A percentile compares a stretch with the other conserved stretches of the same genome.
Conservation (phyloP, 805 yeast genomes). For the Candida morakotiae region DNA sequence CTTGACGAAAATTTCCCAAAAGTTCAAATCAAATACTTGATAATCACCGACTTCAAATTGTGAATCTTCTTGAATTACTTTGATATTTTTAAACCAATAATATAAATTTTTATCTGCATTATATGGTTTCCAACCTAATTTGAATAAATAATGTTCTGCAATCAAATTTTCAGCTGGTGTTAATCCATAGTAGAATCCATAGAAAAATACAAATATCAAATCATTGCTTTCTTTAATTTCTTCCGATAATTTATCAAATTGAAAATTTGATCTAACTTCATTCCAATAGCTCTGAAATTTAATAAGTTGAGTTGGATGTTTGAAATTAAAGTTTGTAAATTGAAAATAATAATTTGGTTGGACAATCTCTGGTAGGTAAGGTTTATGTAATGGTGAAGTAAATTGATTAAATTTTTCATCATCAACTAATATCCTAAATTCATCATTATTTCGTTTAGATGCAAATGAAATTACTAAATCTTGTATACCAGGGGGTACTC, state of each 20-base stretch:
- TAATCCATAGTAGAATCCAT: slow-evolving; percentile 39
- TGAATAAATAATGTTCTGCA: slow-evolving; percentile 36
- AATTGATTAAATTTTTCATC: slow-evolving; percentile 18
- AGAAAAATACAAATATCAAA: slow-evolving; percentile 35
- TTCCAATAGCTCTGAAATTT: slow-evolving; percentile 40
- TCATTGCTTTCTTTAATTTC: slow-evolving; percentile 30
- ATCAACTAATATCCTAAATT: slow-evolving; percentile 20
- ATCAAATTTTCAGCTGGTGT: slow-evolving; percentile 41
- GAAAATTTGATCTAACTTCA: slow-evolving; percentile 29
- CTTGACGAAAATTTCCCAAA: slow-evolving; percentile 40
- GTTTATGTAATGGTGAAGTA: slow-evolving; percentile 27
- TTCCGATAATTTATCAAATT: slow-evolving; percentile 27
- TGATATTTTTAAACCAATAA: slow-evolving; percentile 27
- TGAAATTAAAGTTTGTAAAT: slow-evolving; percentile 13
- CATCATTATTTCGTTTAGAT: slow-evolving; percentile 25
- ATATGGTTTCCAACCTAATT: slow-evolving; percentile 42
- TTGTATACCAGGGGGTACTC: slow-evolving; percentile 41
- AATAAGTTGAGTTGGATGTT: slow-evolving; percentile 31
- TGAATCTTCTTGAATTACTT: slow-evolving; percentile 10
- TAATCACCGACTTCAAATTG: slow-evolving; percentile 33
- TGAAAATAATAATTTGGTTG: slow-evolving; percentile 13
- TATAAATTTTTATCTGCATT: slow-evolving; percentile 13
- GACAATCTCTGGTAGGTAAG: slow-evolving; percentile 27
- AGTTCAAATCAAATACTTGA: slow-evolving; percentile 36
- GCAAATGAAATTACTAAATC: slow-evolving; percentile 36